A percentile compares a stretch with the other conserved stretches of the same genome.
Evolutionary conservation across 1,284 basidiomycete species (phyloP).

Genomic region (Malassezia equina): DNA sequence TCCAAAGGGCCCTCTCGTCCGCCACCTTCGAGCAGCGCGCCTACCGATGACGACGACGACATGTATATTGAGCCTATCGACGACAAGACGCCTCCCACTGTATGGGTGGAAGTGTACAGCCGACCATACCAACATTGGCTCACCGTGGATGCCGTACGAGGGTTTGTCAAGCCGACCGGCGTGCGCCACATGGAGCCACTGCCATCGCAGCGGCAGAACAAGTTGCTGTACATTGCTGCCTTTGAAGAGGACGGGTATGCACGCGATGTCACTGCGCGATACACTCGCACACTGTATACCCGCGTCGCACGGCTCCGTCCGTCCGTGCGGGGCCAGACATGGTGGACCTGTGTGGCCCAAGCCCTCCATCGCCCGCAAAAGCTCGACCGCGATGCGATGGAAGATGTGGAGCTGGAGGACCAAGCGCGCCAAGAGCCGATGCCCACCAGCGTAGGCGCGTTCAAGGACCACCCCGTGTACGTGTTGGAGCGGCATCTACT

Average conservation of each 20-base stretch:
- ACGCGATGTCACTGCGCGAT: slow-evolving; percentile 54
- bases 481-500: slow-evolving; percentile 78
- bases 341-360: slow-evolving; percentile 58
- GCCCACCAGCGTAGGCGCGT: slow-evolving; percentile 78
- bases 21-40: neutral
- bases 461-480: slow-evolving; percentile 93
- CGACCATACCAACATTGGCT: slow-evolving; percentile 84
- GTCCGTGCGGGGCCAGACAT: slow-evolving; percentile 54
- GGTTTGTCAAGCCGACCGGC: slow-evolving; percentile 48
- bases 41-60: slow-evolving; percentile 6
- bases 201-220: slow-evolving; percentile 58
- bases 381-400: slow-evolving; percentile 71
- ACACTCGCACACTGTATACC: slow-evolving; percentile 68
- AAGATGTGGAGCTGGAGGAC: slow-evolving; percentile 79
- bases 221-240: slow-evolving; percentile 84
- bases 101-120: slow-evolving; percentile 96
- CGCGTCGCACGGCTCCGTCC: slow-evolving; percentile 74
- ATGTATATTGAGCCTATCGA: slow-evolving; percentile 44
- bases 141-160: slow-evolving; percentile 72
- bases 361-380: slow-evolving; percentile 50
- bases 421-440: slow-evolving; percentile 80
- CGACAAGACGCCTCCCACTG: slow-evolving; percentile 62
- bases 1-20: slow-evolving; percentile 1
- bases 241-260: slow-evolving; percentile 69
- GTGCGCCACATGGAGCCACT: slow-evolving; percentile 64